Evolutionary conservation across 2,329 filamentous ascomycete species (phyloP).

Genomic region (Helotiales sp.): DNA sequence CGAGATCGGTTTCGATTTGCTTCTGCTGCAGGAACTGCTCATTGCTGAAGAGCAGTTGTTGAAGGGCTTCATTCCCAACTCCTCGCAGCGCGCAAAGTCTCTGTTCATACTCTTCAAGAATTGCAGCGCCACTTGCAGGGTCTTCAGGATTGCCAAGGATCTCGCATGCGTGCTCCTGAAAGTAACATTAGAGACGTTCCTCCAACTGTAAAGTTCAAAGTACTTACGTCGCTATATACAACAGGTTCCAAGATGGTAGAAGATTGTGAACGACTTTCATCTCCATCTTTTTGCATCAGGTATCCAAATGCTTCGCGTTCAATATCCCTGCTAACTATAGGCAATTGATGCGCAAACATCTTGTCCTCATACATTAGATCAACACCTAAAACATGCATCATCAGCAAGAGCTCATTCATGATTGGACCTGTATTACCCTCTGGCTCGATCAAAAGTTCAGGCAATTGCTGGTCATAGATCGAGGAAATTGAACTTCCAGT

Average conservation of each 20-base stretch:
- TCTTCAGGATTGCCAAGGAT: neutral
- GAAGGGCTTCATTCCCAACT: too few species aligned
- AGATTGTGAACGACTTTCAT: neutral
- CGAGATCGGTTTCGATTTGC: neutral
- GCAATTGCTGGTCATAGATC: neutral
- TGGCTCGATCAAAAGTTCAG: neutral
- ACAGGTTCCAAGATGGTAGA: conserved; percentile 6
- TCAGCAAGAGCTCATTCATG: neutral
- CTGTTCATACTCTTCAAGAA: neutral
- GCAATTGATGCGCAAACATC: conserved; percentile 12
- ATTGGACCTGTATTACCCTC: neutral
- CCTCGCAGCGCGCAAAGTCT: neutral
- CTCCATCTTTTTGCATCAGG: neutral
- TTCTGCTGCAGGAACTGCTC: neutral
- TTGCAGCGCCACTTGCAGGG: neutral
- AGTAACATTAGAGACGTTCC: neutral
- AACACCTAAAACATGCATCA: conserved; percentile 15
- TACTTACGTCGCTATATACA: conserved; percentile 2
- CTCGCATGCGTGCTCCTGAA: neutral
- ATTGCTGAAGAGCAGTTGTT: neutral
- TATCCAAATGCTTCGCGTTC: conserved; percentile 13
- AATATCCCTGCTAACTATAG: conserved; percentile 8
- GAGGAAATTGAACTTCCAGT: neutral
- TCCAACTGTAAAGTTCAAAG: neutral
- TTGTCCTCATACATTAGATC: conserved; percentile 12